phyloP scores from a whole-genome alignment of 2,329 filamentous ascomycete species.

The Aspergillus neotritici region DNA sequence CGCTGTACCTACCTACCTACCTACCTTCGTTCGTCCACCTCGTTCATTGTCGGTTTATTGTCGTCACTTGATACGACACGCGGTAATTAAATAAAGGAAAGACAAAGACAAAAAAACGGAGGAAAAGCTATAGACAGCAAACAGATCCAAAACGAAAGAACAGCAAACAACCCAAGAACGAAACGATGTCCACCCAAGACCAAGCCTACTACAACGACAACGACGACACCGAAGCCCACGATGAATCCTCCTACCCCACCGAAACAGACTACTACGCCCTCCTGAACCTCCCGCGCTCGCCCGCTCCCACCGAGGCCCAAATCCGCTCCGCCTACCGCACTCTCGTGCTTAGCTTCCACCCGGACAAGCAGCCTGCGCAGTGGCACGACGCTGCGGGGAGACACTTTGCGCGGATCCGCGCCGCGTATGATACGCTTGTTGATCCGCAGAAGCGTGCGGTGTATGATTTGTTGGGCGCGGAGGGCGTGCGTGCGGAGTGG shows the following conservation, averaged over 20 bases:
- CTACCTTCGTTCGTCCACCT: too few relatives aligned
- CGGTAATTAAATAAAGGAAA: too few relatives aligned
- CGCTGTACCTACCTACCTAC: too few relatives aligned
- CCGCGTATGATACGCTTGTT: constrained; percentile 40
- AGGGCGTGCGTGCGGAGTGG: constrained; percentile 39
- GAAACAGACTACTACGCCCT: constrained; percentile 39
- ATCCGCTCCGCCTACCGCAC: constrained; percentile 42
- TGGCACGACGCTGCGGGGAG: constrained; percentile 32
- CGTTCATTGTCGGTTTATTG: too few relatives aligned
- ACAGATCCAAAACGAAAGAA: too few relatives aligned
- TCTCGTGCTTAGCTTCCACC: constrained; percentile 41
- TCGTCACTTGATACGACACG: too few relatives aligned
- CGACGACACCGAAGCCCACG: constrained; percentile 24
- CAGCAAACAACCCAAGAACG: too few relatives aligned
- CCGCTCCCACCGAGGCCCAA: constrained; percentile 37
- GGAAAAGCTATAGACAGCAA: too few relatives aligned
- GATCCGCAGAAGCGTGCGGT: constrained; percentile 39
- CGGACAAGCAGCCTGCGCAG: constrained; percentile 41
- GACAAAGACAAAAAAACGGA: too few relatives aligned
- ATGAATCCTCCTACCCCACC: constrained; percentile 23
- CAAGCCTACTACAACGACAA: constrained; percentile 9
- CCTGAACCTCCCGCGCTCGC: constrained; percentile 35
- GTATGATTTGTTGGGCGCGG: constrained; percentile 40
- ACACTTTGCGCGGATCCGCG: constrained; percentile 36
- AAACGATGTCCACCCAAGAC: neutral